A percentile compares a stretch with the other conserved stretches of the same genome.
Evolutionary conservation across 1,284 basidiomycete species (phyloP).

Genomic region (Fistulinella cinereoalba): DNA sequence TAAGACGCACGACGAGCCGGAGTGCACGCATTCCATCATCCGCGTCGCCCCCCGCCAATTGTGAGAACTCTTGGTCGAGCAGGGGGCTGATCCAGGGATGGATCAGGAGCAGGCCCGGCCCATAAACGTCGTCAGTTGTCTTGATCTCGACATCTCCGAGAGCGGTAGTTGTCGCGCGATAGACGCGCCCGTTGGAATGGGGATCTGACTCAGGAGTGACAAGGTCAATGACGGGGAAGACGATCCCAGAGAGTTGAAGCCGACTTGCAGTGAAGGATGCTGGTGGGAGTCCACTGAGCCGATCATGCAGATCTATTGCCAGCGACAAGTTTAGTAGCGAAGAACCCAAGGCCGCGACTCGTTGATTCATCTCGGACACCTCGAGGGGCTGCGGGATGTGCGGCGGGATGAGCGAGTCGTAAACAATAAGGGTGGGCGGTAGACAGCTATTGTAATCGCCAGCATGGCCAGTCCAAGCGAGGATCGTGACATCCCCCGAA

Average conservation of each 20-base stretch:
- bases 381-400: background rate
- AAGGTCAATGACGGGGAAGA: background rate
- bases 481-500: slow-evolving; percentile 1
- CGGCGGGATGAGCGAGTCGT: background rate
- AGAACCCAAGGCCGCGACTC: background rate
- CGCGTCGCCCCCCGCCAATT: background rate
- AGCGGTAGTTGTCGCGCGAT: background rate
- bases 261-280: no score
- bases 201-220: background rate
- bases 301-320: background rate
- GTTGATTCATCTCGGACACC: background rate
- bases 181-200: background rate
- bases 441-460: slow-evolving; percentile 5
- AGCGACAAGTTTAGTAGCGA: background rate
- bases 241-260: no score
- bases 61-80: background rate
- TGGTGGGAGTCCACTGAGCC: no score
- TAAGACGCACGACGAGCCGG: background rate
- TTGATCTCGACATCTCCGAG: slow-evolving; percentile 2
- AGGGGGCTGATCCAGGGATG: slow-evolving; percentile 4
- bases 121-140: background rate
- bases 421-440: slow-evolving; percentile 1
- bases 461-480: background rate
- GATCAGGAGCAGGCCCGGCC: no score
- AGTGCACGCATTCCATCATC: background rate